Conservation (phyloP, 73 alveolate species). For the Paramecium pentaurelia region DNA sequence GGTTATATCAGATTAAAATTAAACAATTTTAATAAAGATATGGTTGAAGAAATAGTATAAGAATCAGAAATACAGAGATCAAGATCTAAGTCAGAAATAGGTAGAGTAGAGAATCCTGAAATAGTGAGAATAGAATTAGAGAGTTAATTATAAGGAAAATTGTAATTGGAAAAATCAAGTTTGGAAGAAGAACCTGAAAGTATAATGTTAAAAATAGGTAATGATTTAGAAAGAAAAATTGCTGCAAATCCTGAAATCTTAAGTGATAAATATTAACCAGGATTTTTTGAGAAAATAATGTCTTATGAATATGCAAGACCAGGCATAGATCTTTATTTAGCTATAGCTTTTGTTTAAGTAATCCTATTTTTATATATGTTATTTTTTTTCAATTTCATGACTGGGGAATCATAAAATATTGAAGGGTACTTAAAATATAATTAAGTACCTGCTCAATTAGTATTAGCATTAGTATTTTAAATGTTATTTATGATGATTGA, state of each 20-base stretch:
- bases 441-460: slow-evolving; percentile 18
- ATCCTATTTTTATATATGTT: slow-evolving; percentile 32
- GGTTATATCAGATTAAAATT: slow-evolving; percentile 26
- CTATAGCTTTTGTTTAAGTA: background rate
- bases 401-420: background rate
- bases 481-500: slow-evolving; percentile 3
- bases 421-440: background rate
- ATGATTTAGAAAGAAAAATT: slow-evolving; percentile 9
- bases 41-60: background rate
- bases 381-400: slow-evolving; percentile 20
- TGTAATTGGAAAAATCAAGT: background rate
- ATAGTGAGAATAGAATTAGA: background rate
- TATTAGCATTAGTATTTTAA: background rate
- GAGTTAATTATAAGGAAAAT: background rate
- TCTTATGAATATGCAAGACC: slow-evolving; percentile 39
- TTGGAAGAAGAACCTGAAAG: background rate
- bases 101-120: background rate
- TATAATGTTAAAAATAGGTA: background rate
- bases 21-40: background rate
- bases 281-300: slow-evolving; percentile 11
- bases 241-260: background rate
- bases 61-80: background rate
- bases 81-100: background rate
- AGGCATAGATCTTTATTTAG: slow-evolving; percentile 9
- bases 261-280: background rate